Base-by-base conservation (phyloP, 164 flowering plant species). In the Magnolia officinalis region DNA sequence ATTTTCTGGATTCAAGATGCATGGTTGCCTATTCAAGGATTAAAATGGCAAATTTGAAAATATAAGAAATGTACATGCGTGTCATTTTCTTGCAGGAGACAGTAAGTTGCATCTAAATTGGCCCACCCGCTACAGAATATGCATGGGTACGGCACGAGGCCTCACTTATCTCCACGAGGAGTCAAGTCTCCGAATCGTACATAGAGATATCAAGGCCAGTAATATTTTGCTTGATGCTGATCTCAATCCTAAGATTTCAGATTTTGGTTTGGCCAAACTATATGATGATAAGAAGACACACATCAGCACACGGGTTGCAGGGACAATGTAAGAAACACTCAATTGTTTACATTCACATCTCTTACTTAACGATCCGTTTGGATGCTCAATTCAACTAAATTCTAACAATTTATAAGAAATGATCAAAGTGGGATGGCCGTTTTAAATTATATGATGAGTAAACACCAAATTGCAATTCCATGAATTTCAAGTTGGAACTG, bases 261-360 rank as follows among this genome's bases (percentile, higher is more conserved):
- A 83, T 74, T 85, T 85, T 74, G 86, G 88, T 52, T 66, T 85
- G 63, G 88, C 88, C 71, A 85, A 85, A 79, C 82, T 85, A n/a
- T 82, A 80, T 63, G 86, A 84, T 50, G 77, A 79, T 64, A 75
- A 77, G 73, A 58, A 79, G 66, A 83, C 88, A 8, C 88, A 85
- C 75, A 74, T 86, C 14, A 86, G 83, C 79, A 86, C 88, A 2
- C 77, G 83, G 85, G 23, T 86, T 67, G 88, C 88, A 4, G 88
- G 86, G 8, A 86, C 88, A 11, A 29, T 79, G 88, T 86, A 80
- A 81, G 78, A 11, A 55, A 55, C 61, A 37, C 45, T 37, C 45
- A 37, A 37, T 37, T 37, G 45, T 37, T 37, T 37, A 3, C 45
- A 37, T 37, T 37, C 45, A 37, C 45, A 3, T 37, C 45, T 37